Base-by-base conservation (phyloP, 768 basidiomycete species). In the Rhizopogon roseolus region DNA sequence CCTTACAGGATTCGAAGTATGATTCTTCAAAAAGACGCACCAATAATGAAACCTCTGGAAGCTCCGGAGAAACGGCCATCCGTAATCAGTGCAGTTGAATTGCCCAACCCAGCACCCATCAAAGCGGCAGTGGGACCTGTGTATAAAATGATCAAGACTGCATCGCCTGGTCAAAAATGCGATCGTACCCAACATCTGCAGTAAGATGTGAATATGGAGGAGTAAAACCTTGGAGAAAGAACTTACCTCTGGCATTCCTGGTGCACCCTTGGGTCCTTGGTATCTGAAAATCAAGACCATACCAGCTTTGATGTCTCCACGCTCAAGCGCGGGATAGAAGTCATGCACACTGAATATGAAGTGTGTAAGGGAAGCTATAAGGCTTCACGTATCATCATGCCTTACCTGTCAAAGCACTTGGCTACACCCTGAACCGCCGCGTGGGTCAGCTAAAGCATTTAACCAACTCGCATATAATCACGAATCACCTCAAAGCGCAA, bases 61-160 rank as follows among this genome's bases (percentile, higher is more conserved):
- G 91, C 92, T 14, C 92, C 92, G 17, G 88, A 90, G 77, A 94
- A 94, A 16, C 92, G 82, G 46, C 92, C 92, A 65, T 95, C 92
- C 0, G 92, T 95, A 59, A 95, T 85, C 48, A 95, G 76, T 1
- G 88, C 88, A 3, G 88, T 90, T 32, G 83, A 84, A 44, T 81
- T 79, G 41, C 86, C 82, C 25, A 95, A 75, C 27, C 92, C 91
- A 44, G 90, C 90, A 19, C 92, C 92, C 64, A 90, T 85, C 55
- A 95, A 76, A 8, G 90, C 90, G 32, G 80, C 88, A 8, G 93
- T 93, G 1, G 90, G 90, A 17, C 89, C 89, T 62, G 51, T 49
- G 8, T 55, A 57, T 45, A 49, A 54, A 28, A 42, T 17, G 3
- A n/a, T 37, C 60, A 19, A 63, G 51, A 27, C 10, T 41, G 1